Evolutionary conservation across 768 basidiomycete species (phyloP), one percentile per base, ranked within the genome.

Genomic region (Boletus vinaceobasis): DNA sequence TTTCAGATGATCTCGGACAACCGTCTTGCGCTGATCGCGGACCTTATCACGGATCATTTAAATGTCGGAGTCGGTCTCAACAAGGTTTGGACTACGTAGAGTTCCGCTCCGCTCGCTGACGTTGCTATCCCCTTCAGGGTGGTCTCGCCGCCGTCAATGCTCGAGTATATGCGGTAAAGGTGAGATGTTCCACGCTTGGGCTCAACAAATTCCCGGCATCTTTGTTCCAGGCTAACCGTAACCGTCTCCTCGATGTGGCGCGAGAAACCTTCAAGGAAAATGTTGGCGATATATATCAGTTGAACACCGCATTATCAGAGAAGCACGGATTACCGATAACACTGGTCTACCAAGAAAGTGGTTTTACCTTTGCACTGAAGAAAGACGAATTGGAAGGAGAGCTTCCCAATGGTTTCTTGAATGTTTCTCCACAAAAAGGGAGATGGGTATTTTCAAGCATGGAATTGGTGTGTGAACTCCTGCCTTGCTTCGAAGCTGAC

Each of bases 231-330:
- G 88, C 91, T 3, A 88, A 90, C 56, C 81, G 79, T 63, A 90
- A 93, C 60, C 83, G 83, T 29, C 77, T 96, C 10, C 85, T 99
- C 31, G 96, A 98, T 59, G 93, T 98, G 7, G 97, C 96, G 2
- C 82, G 97, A 3, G 93, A 93, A 68, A 95, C 95, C 0, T 98
- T 87, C 75, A 91, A 88, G 62, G 95, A 99, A 69, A 96, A 96
- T 60, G 79, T 96, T 42, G 81, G 84, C 15, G 96, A 99, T 64
- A 92, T 97, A 50, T 85, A 85, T 58, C 79, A 85, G 50, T 74
- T 93, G 35, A 82, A 82, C 55, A 74, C 75, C 15, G 73, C 72
- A 0, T 71, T 93, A 14, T 75, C 83, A 0, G 82, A 88, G 55
- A 74, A 81, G 56, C 80, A 90, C 60, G 76, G 77, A 5, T 71